Base-by-base conservation (phyloP, 2,329 filamentous ascomycete genomes). In the Paradendryphiella salina region DNA sequence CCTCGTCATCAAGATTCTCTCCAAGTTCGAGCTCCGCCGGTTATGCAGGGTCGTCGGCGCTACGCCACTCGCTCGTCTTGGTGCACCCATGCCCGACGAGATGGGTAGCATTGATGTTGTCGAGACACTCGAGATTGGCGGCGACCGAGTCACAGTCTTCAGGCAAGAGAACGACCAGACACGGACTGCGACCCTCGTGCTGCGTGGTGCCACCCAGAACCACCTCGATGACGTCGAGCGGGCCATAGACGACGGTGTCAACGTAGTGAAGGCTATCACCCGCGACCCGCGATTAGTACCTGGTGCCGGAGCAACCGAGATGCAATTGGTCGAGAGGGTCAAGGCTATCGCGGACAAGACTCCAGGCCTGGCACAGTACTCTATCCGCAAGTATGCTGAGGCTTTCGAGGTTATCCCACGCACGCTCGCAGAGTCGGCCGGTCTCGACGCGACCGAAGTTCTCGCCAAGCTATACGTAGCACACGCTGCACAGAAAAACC, bases 71-170 rank as follows among this genome's bases (percentile, higher is more conserved):
- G 95, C 95, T 45, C 88, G 94, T 66, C 82, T 99, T 39, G 94
- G 94, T 59, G 94, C 95, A 13, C 94, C 94, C 36, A 99, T 99
- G 94, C 94, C 95, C n/a, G 94, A 99, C 65, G 94, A 99, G 81
- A 97, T 96, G 92, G 94, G 94, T 60, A 88, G 78, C 65, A 85
- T 99, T 58, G 94, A 99, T 72, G 76, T 99, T 50, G 94, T 99
- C 26, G 94, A 99, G 82, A 97, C 95, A 1, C 82, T 95, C 36
- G 94, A 99, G 77, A 97, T 99, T 72, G 94, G 94, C 59, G 94
- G 94, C 64, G 94, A 99, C 79, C 88, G 94, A 56, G 95, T 99
- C 52, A 99, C 94, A 34, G 93, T 99, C 52, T 99, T 99, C 84
- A 84, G 95, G 67, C 94, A 99, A 81, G 94, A 99, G 75, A 86